A percentile compares a stretch with the other conserved stretches of the same genome.
Conservation (phyloP, 1,139 yeast species). For the Blastobotrys aristatus region DNA sequence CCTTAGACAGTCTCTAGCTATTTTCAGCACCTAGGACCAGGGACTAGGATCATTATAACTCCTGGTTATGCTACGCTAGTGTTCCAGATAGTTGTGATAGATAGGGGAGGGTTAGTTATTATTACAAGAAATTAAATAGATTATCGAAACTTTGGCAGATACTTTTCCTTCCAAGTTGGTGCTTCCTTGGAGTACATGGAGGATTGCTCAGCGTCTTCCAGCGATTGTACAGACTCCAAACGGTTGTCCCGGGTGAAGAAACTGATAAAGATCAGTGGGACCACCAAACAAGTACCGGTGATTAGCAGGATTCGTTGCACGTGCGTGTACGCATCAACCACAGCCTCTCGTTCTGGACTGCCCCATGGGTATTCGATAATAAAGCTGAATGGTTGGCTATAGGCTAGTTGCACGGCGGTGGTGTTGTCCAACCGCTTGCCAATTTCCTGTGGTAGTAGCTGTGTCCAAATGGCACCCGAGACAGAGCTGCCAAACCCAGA, state of each 20-base stretch:
- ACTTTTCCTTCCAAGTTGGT: constrained; percentile 1
- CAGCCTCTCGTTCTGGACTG: constrained; percentile 50
- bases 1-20: too few relatives aligned
- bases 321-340: constrained; percentile 54
- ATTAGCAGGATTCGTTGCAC: constrained; percentile 55
- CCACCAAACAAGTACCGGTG: constrained; percentile 52
- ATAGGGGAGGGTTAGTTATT: too few relatives aligned
- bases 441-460: constrained; percentile 36
- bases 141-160: constrained; percentile 1
- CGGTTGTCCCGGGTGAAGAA: constrained; percentile 53
- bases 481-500: constrained; percentile 43
- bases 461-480: constrained; percentile 48
- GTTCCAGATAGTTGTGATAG: too few relatives aligned
- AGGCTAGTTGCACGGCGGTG: constrained; percentile 46
- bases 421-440: constrained; percentile 22
- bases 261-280: constrained; percentile 46
- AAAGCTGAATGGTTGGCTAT: constrained; percentile 48
- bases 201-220: constrained; percentile 38
- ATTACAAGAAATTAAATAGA: too few relatives aligned
- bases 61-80: too few relatives aligned
- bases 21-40: too few relatives aligned
- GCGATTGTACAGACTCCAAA: constrained; percentile 35
- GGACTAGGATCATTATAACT: too few relatives aligned
- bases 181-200: neutral
- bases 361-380: constrained; percentile 51